phyloP scores from a whole-genome alignment of 1,139 yeast genomes.

The Debaryomyces robertsiae region DNA sequence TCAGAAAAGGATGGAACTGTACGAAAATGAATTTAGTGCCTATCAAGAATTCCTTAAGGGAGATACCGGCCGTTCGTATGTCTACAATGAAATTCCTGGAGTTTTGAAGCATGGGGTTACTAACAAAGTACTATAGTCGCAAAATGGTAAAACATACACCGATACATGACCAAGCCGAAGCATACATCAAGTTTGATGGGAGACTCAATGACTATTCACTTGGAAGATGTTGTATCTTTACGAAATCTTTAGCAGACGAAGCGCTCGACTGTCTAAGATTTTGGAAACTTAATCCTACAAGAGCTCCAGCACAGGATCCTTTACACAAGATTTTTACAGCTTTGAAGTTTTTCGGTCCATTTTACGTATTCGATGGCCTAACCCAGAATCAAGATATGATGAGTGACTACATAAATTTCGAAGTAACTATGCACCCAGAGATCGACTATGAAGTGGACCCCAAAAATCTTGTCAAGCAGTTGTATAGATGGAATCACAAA shows the following conservation, averaged over 20 bases:
- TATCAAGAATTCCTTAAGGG: neutral
- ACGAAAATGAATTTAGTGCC: constrained; percentile 8
- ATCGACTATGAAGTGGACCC: constrained; percentile 19
- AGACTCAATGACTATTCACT: constrained; percentile 20
- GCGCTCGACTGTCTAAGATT: constrained; percentile 9
- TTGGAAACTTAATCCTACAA: constrained; percentile 11
- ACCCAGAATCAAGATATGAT: constrained; percentile 11
- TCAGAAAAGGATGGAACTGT: constrained; percentile 8
- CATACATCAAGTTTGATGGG: constrained; percentile 20
- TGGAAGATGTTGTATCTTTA: constrained; percentile 19
- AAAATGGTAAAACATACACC: constrained; percentile 9
- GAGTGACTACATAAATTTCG: constrained; percentile 14
- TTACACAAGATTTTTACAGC: constrained; percentile 18
- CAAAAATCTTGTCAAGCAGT: constrained; percentile 15
- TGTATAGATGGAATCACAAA: constrained; percentile 16
- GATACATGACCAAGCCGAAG: constrained; percentile 26
- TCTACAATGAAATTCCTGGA: neutral
- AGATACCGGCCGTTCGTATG: neutral
- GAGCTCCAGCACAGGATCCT: constrained; percentile 14
- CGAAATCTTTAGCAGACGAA: constrained; percentile 12
- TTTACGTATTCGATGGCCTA: constrained; percentile 22
- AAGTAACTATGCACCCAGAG: constrained; percentile 19
- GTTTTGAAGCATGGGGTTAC: neutral
- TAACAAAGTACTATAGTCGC: neutral
- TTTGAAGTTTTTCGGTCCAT: constrained; percentile 24